Evolutionary conservation across 257 asterid genomes (phyloP), one percentile per base, ranked within the genome.

Genomic region (Scutellaria barbata): DNA sequence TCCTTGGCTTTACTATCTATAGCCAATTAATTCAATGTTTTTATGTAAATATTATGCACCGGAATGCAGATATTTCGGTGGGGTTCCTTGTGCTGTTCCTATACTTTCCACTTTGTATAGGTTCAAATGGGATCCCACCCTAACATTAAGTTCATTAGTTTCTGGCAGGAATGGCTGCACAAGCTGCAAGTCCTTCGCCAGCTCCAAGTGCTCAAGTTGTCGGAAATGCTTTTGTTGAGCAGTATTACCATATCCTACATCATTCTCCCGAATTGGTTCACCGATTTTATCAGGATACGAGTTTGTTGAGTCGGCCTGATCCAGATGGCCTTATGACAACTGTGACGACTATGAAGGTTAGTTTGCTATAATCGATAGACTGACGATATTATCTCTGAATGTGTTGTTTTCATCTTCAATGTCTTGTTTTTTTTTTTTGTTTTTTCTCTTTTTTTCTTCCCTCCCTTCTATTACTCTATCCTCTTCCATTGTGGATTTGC

Each of bases 161-260:
- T 72, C 71, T 78, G 68, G 52, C 63, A 71, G 86, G 80, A 87
- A 93, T 90, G 98, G 95, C 95, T 69, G 80, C 75, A 55, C 86
- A 78, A 81, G 64, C 88, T 41, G 85, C 81, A 68, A 74, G 63
- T 56, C 83, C 85, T 61, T 52, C 79, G 35, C 85, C 84, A 58
- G 77, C 88, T 76, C 96, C 92, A 43, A 83, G 85, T 84, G 95
- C 97, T 53, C 92, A 90, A 80, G 90, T 88, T 66, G 86, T 94
- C 74, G 99, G 96, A 65, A 94, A 94, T 83, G 98, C 96, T 58
- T 94, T 94, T 72, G 99, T 94, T 50, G 96, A 94, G 85, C 97
- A 89, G 78, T 94, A 94, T 83, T 94, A 91, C 71, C 93, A 84
- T 66, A 84, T 94, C 69, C 96, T 91, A 74, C 97, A 89, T 54